Evolutionary conservation across 345 rosid species (phyloP), one percentile per base, ranked within the genome.

Genomic region (Gynandropsis gynandra): DNA sequence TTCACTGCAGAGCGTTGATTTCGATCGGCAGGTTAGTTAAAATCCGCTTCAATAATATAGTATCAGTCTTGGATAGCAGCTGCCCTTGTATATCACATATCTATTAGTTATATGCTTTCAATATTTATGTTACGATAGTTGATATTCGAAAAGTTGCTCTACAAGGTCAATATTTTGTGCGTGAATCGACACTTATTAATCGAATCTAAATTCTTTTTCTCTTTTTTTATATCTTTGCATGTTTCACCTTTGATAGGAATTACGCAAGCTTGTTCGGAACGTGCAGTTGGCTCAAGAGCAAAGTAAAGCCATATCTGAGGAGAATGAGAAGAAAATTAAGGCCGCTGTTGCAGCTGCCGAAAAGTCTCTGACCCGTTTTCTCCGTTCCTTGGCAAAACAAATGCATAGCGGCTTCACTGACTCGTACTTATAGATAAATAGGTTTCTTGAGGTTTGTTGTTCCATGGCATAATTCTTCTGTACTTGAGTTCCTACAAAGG

Each of bases 1-100:
- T 70, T 78, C 92, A 8, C 48, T 82, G 70, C 74, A 41, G 47
- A 54, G 56, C 12, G 54, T 80, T 63, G 92, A 80, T 63, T 84
- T 87, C 56, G 95, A 90, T 49, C 76, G 98, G 42, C 98, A 87
- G 87, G 95, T 75, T 49, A 68, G 88, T 67, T 19, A 40, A 55
- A n/a, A 31, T n/a, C 14, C 4, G 16, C 0, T 32, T 62, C 40
- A 35, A 10, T 59, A 5, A 17, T 35, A 3, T 36, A 49, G 32
- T 41, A 12, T 29, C 7, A 42, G 14, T 42, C 40, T 47, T 39
- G 36, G 32, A 4, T 42, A 17, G 41, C 0, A 20, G 3, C 45
- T 43, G 42, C 4, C 14, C 54, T 9, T 47, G 33, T 35, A 8
- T 31, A 52, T 31, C 15, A 11, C 21, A 7, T n/a, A 9, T 7